These are phyloP conservation scores for Murraya koenigii DNA, from an alignment of 345 rosid species.

Conservation along the genomic window DNA sequence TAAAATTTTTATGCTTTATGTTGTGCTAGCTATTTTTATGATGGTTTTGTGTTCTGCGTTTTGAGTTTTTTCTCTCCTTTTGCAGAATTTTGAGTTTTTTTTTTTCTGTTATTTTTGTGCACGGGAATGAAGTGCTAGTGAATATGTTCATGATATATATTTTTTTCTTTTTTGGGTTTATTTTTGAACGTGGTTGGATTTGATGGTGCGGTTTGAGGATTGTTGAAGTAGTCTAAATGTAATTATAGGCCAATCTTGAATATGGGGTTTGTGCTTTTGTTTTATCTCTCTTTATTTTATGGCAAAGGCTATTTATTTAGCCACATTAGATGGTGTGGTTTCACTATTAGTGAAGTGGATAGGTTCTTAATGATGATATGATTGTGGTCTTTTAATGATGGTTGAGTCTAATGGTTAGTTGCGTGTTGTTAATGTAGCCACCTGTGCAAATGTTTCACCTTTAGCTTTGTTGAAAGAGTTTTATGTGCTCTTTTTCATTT, in stretches of 20 bases:
- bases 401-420: not conserved
- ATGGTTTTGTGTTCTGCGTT: not conserved
- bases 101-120: not conserved
- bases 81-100: not conserved
- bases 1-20: not conserved
- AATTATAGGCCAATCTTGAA: not conserved
- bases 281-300: not conserved
- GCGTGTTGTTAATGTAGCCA: not conserved
- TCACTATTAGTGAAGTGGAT: not conserved
- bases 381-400: not conserved
- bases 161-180: not conserved
- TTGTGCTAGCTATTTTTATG: not conserved
- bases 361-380: not conserved
- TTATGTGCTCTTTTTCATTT: not conserved
- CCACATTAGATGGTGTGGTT: not conserved
- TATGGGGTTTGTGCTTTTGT: not conserved
- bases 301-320: not conserved
- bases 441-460: not conserved
- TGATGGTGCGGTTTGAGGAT: not conserved
- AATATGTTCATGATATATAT: not conserved
- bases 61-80: not conserved
- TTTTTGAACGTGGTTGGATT: not conserved
- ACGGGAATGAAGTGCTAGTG: not conserved
- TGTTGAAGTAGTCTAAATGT: not conserved
- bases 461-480: not conserved